phyloP scores from a whole-genome alignment of 1,284 basidiomycete genomes.

The Pyrrhoderma lamaoense region DNA sequence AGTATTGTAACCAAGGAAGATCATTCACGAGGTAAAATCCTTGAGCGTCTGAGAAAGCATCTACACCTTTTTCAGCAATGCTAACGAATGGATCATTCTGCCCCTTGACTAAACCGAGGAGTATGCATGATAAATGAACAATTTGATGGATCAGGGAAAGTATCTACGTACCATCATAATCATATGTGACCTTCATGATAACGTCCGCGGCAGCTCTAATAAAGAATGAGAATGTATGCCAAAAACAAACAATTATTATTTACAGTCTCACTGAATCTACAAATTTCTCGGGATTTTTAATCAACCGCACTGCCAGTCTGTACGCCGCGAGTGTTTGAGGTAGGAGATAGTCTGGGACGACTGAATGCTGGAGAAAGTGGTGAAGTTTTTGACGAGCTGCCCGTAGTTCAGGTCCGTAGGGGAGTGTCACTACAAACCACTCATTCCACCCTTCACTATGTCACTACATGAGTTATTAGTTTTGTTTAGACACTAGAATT shows the following conservation, averaged over 20 bases:
- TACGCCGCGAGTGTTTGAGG: neutral
- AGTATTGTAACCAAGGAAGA: constrained; percentile 13
- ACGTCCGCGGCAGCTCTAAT: neutral
- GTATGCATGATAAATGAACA: neutral
- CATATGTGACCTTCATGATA: constrained; percentile 12
- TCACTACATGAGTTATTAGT: too few relatives aligned
- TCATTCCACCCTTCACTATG: constrained; percentile 2
- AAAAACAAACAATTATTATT: too few relatives aligned
- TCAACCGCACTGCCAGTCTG: too few relatives aligned
- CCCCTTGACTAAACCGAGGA: neutral
- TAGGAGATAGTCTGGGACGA: neutral
- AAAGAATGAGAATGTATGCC: too few relatives aligned
- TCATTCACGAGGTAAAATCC: constrained; percentile 12
- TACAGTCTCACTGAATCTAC: neutral
- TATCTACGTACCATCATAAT: constrained; percentile 5
- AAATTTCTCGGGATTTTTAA: too few relatives aligned
- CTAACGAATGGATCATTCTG: constrained; percentile 18
- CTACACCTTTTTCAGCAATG: constrained; percentile 14
- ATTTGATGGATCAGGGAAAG: too few relatives aligned
- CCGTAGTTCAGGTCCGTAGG: neutral
- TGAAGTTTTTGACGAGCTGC: neutral
- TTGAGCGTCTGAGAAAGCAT: constrained; percentile 1
- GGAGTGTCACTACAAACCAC: constrained; percentile 1
- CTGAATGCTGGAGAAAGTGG: constrained; percentile 7
- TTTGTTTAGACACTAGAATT: too few relatives aligned